A percentile compares a stretch with the other conserved stretches of the same genome.
These are phyloP conservation scores for Gloeophyllum trabeum DNA, from an alignment of 768 basidiomycete genomes.

Conservation along the genomic window DNA sequence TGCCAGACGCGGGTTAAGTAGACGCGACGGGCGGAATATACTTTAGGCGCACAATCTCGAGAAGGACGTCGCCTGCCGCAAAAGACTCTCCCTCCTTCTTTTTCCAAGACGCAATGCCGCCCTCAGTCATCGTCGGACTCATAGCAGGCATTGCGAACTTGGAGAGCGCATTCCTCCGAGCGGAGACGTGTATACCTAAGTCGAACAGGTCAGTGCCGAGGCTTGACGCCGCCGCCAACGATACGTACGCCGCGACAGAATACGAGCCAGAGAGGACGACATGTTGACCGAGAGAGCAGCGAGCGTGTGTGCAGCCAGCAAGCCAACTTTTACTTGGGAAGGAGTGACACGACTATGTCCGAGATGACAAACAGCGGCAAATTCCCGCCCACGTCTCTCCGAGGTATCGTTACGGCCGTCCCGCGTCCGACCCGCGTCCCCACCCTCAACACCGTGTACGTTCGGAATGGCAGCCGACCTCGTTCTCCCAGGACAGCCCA, in stretches of 20 bases:
- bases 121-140: conserved; percentile 99
- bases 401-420: conserved; percentile 3
- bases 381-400: conserved; percentile 6
- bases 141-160: conserved; percentile 97
- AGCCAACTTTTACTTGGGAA: conserved; percentile 2
- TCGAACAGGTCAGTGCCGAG: conserved; percentile 1
- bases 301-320: background rate
- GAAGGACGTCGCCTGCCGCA: conserved; percentile 81
- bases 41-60: conserved; percentile 74
- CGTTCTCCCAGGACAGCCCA: conserved; percentile 73
- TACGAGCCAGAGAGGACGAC: conserved; percentile 54
- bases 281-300: conserved; percentile 23
- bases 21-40: conserved; percentile 6
- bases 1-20: conserved; percentile 6
- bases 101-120: conserved; percentile 97
- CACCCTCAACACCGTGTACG: background rate
- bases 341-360: conserved; percentile 14
- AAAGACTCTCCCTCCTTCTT: conserved; percentile 92
- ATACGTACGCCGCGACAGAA: conserved; percentile 57
- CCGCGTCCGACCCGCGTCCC: background rate
- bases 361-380: conserved; percentile 14
- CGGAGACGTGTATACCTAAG: conserved; percentile 75
- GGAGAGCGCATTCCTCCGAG: conserved; percentile 65
- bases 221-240: no score
- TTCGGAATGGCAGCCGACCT: conserved; percentile 18